Percentiles rank a stretch among this genome's conserved stretches.
These are phyloP conservation scores for Coemansia sp. DNA, from an alignment of 192 early-diverging fungal genomes.

Conservation along the genomic window DNA sequence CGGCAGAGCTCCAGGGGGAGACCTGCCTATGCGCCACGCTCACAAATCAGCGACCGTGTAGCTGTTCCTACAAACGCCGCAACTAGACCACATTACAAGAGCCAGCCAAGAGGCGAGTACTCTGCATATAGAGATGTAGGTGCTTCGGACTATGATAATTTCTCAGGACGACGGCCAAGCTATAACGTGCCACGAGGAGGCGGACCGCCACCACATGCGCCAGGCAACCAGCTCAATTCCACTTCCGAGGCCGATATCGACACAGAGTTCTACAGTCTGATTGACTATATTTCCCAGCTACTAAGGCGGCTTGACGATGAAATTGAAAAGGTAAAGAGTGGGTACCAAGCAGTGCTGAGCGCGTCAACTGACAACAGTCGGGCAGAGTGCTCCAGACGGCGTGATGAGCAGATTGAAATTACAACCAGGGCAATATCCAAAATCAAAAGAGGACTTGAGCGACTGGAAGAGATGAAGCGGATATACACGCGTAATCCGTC, in stretches of 20 bases:
- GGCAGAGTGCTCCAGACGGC: background rate
- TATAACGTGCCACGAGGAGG: background rate
- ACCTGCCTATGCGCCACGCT: background rate
- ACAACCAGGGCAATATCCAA: conserved; percentile 16
- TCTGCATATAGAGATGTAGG: background rate
- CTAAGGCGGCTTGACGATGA: conserved; percentile 8
- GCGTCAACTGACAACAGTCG: background rate
- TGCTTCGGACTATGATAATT: background rate
- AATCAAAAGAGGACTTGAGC: conserved; percentile 21
- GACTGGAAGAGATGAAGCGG: conserved; percentile 13
- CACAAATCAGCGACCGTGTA: background rate
- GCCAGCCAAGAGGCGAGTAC: background rate
- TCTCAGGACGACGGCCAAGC: background rate
- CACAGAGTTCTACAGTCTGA: conserved; percentile 7
- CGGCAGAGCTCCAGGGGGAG: background rate
- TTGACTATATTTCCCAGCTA: conserved; percentile 3
- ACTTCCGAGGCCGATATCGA: conserved; percentile 4
- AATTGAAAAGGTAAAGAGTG: conserved; percentile 2
- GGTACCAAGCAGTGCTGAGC: conserved; percentile 5
- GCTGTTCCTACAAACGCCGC: background rate
- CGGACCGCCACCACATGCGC: background rate
- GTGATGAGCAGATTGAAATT: conserved; percentile 13
- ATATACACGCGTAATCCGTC: conserved; percentile 14
- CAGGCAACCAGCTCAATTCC: conserved; percentile 4
- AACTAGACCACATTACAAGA: background rate